phyloP scores from a whole-genome alignment of 331 rosid species.

The Acacia concinna region DNA sequence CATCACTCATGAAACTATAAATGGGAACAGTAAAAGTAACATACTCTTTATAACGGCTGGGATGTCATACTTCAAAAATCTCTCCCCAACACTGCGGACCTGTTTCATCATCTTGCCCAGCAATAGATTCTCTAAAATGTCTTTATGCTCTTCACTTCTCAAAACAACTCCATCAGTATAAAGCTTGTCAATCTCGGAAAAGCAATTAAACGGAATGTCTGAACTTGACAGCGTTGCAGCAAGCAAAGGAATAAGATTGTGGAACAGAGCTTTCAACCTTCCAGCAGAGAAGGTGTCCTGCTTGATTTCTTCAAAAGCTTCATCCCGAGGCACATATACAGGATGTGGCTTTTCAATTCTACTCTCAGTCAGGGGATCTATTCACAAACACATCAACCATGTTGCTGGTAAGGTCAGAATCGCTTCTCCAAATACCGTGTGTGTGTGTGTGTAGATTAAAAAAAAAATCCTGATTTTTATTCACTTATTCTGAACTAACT shows the following conservation, averaged over 20 bases:
- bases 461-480: background rate
- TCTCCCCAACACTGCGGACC: constrained; percentile 53
- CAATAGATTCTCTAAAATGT: constrained; percentile 32
- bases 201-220: constrained; percentile 82
- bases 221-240: constrained; percentile 74
- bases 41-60: constrained; percentile 71
- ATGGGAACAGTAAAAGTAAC: background rate
- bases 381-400: constrained; percentile 36
- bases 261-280: constrained; percentile 83
- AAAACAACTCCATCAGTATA: constrained; percentile 69
- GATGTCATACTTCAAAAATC: constrained; percentile 71
- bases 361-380: constrained; percentile 71
- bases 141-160: constrained; percentile 57
- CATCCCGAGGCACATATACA: constrained; percentile 92
- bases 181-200: constrained; percentile 87
- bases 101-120: constrained; percentile 58
- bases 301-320: constrained; percentile 91
- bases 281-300: constrained; percentile 85
- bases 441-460: background rate
- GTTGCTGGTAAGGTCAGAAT: constrained; percentile 19
- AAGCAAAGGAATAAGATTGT: constrained; percentile 80
- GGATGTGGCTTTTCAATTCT: constrained; percentile 96
- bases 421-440: constrained; percentile 23
- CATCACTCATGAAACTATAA: background rate
- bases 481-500: background rate